Evolutionary conservation across 106 monocot genomes (phyloP), one percentile per base, ranked within the genome.

Genomic region (Dactylorhiza incarnata): DNA sequence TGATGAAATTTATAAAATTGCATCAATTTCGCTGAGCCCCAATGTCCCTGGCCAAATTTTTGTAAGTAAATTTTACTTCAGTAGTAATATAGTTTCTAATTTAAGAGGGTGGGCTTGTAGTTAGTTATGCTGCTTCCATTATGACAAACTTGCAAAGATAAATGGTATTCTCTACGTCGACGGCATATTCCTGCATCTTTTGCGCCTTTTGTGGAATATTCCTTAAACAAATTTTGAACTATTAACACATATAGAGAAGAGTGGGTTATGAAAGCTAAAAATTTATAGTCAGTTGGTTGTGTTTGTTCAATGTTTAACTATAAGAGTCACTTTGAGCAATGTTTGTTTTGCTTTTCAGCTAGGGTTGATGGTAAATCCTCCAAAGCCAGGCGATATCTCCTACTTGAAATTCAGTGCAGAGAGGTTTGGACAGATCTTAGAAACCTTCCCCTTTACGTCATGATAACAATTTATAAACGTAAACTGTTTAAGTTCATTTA

Each of bases 291-390:
- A 65, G 11, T 65, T 29, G 12, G 26, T n/a, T 63, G 63, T 11
- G 65, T 65, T 65, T 65, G 1, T 65, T 65, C 26, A 12, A 26
- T 29, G 17, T 17, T 55, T 55, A 17, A 55, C 22, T 12, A 66
- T 66, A 66, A 37, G 12, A 66, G 66, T 29, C 22, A 9, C 58
- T 58, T 29, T 66, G 17, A 66, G 29, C 19, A 29, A 65, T n/a
- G 26, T 25, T 63, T 63, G 4, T 80, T 78, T 56, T 65, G 44
- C 19, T 80, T 88, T 85, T 74, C 86, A 99, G 99, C 46, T 94
- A 73, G 99, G 99, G 16, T 53, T 99, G 82, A 99, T 99, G 99
- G 99, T 99, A 81, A 99, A 99, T 81, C 99, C 99, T 70, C 99
- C 70, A n/a, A 88, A 88, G 77, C 99, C 99, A 61, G 91, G 92